Evolutionary conservation across 164 flowering plant species (phyloP), one percentile per base, ranked within the genome.

Genomic region (Chimonanthus salicifolius): DNA sequence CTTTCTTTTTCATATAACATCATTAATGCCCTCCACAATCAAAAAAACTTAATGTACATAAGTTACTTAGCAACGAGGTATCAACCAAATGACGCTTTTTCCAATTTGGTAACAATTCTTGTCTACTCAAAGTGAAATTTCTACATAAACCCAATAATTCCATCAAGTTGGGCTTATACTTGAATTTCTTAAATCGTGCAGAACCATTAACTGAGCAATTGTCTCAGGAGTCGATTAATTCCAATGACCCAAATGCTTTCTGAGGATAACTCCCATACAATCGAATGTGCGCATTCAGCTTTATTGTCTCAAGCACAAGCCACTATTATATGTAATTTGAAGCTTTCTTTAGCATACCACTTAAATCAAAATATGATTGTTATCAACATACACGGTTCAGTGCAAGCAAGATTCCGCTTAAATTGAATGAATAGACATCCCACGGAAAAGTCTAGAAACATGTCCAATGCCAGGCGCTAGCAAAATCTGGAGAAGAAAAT

Each of bases 71-170:
- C 63, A 70, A 47, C 33, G 71, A 76, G 47, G 20, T 67, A 46
- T 51, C 64, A 62, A 48, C 68, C 78, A 85, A 74, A 64, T 74
- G 82, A 64, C 78, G 82, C 45, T 82, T 82, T 82, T 78, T 81
- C 86, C 81, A 80, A 77, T 78, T 81, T 47, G 68, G 77, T 74
- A 81, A 71, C 88, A 87, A 81, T 73, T 80, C 75, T 66, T 51
- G 71, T 69, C 65, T 71, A 43, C 68, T 78, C 74, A 77, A 63
- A 21, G 64, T 6, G 64, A 58, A 16, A 15, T 46, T 75, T 58
- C 46, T 16, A 68, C 4, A 73, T 20, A 69, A 79, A 71, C 68
- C 62, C 44, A 75, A 47, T 58, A 54, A 68, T 66, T 62, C 70
- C 46, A 21, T 63, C 47, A 48, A 21, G 8, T 47, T 72, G 71